Evolutionary conservation across 2,329 filamentous ascomycete genomes (phyloP).

Genomic region (Lecanicillium sp.): DNA sequence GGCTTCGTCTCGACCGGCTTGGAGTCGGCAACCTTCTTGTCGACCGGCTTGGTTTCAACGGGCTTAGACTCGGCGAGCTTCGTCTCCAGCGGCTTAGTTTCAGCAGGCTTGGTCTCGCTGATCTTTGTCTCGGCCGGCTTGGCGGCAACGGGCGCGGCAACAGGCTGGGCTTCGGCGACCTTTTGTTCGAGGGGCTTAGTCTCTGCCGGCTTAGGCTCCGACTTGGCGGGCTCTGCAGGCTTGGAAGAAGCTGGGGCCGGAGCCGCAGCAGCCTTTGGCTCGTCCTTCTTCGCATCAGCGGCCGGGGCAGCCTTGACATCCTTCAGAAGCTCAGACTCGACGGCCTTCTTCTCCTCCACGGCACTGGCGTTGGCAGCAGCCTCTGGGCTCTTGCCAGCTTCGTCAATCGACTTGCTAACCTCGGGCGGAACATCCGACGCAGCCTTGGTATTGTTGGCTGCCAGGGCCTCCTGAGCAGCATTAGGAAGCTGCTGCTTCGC

Average conservation of each 20-base stretch:
- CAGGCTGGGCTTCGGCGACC: constrained; percentile 11
- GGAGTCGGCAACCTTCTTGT: not conserved
- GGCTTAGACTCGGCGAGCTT: not conserved
- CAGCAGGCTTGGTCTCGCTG: not conserved
- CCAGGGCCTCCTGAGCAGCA: constrained; percentile 40
- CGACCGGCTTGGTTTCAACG: constrained; percentile 4
- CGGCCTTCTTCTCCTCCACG: constrained; percentile 65
- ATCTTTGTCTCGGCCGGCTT: constrained; percentile 11
- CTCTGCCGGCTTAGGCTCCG: constrained; percentile 9
- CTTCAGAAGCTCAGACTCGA: constrained; percentile 67
- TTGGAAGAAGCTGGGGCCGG: constrained; percentile 2
- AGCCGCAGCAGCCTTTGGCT: constrained; percentile 10
- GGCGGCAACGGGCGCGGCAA: constrained; percentile 9
- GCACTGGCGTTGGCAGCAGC: constrained; percentile 61
- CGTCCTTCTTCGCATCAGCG: constrained; percentile 15
- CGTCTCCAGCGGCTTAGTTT: constrained; percentile 1
- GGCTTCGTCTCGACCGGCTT: not conserved
- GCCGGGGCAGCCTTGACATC: constrained; percentile 43
- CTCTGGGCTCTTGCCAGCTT: constrained; percentile 58
- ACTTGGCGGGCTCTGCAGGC: constrained; percentile 10
- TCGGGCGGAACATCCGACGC: constrained; percentile 44
- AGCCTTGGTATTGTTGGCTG: constrained; percentile 30
- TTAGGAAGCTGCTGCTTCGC: constrained; percentile 45
- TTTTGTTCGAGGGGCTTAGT: constrained; percentile 11
- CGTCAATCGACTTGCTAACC: constrained; percentile 49